Base-by-base conservation (phyloP, 257 asterid genomes). In the Scutellaria galericulata region DNA sequence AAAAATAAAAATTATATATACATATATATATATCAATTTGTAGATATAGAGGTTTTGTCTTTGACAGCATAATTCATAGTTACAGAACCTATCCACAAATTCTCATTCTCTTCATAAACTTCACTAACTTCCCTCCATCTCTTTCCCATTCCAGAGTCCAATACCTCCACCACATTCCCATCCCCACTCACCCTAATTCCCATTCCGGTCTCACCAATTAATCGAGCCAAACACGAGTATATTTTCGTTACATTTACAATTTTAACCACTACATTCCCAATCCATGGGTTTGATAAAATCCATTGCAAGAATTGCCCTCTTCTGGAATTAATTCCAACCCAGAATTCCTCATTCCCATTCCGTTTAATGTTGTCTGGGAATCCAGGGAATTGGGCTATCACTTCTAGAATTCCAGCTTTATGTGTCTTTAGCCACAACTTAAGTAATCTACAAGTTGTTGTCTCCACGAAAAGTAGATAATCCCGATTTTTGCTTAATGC, bases 1-100 rank as follows among this genome's bases (percentile, higher is more conserved):
- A 24, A 24, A 24, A 24, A 24, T 0, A 24, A 24, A 24, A 24
- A 0, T 0, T 24, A 31, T 31, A 31, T 31, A 31, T 31, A 31
- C 2, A 31, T 31, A 31, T 31, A 31, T 44, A 51, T 7, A 15
- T 22, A 57, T 48, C 22, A 5, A 58, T 22, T 20, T 20, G 9
- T 18, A 42, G 18, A 66, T n/a, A 5, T 22, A 0, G 5, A 50
- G 0, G 42, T 39, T 60, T 14, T 78, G 15, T 84, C 67, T 48
- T 68, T 82, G 22, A 86, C 70, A 44, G 73, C 82, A 58, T 80
- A 88, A 39, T 89, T 74, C 61, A 75, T 68, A 1, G 79, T 75
- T 0, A 89, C 96, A 4, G 96, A 88, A 11, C 96, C 96, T 9
- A 92, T 50, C 98, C 98, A 92, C 74, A 92, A 75, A 57, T 68